Conservation (phyloP, 768 basidiomycete species). For the Mycena crocata region DNA sequence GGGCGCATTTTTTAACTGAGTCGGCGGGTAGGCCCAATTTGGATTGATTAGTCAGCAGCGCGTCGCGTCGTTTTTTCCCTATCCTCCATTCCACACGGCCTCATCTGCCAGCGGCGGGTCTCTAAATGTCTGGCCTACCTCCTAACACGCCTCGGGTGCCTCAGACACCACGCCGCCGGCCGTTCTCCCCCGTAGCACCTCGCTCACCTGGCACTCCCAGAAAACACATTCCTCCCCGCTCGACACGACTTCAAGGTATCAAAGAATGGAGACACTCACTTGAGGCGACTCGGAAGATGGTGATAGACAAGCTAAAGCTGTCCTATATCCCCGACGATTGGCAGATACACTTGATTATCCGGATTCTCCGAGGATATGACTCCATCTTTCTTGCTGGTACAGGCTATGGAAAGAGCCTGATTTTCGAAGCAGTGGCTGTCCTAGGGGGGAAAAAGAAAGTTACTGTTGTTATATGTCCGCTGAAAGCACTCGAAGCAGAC, state of each 20-base stretch:
- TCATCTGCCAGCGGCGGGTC: too few relatives aligned
- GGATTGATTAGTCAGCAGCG: background rate
- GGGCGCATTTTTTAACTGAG: too few relatives aligned
- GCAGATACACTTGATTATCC: too few relatives aligned
- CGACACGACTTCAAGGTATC: background rate
- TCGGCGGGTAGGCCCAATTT: too few relatives aligned
- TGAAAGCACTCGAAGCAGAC: slow-evolving; percentile 43
- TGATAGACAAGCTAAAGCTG: slow-evolving; percentile 20
- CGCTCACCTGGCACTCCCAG: background rate
- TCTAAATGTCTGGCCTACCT: background rate
- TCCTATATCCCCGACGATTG: background rate
- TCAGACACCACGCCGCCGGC: background rate
- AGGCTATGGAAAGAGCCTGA: background rate
- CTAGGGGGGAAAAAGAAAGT: too few relatives aligned
- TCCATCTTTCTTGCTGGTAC: too few relatives aligned
- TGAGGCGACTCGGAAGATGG: too few relatives aligned
- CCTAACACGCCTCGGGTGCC: background rate
- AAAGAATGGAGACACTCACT: background rate
- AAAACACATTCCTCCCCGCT: background rate
- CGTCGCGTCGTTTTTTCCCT: background rate
- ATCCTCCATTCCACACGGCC: background rate
- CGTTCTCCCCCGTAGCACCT: background rate
- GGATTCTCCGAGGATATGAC: too few relatives aligned
- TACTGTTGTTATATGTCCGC: slow-evolving; percentile 39
- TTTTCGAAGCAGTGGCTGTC: too few relatives aligned